Evolutionary conservation across 2,329 filamentous ascomycete species (phyloP).

Genomic region (Ophiocordyceps robertsii): DNA sequence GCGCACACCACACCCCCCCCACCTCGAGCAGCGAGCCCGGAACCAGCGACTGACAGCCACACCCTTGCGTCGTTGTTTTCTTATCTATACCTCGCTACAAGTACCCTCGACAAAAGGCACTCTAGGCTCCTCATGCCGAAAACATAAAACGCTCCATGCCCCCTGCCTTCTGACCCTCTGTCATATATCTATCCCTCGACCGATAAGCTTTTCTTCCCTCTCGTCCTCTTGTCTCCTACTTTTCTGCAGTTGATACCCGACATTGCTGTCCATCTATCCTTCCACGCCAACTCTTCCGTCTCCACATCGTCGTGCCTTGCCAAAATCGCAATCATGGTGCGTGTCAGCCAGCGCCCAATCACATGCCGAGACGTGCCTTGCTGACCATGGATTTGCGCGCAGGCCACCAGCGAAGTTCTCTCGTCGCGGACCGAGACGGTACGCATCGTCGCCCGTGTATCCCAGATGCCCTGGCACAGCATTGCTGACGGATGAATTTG

Average conservation of each 20-base stretch:
- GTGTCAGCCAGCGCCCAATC: no score
- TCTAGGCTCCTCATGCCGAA: conserved; percentile 1
- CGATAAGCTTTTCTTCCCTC: neutral
- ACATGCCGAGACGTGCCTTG: neutral
- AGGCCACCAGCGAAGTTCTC: conserved; percentile 15
- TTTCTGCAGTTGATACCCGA: neutral
- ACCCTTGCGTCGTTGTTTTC: conserved; percentile 1
- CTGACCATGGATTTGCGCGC: neutral
- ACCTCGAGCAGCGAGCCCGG: neutral
- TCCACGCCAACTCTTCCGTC: neutral
- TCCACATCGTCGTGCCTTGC: neutral
- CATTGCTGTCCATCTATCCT: neutral
- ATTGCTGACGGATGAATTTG: conserved; percentile 10
- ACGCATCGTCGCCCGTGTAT: conserved; percentile 4
- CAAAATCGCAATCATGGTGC: conserved; percentile 9
- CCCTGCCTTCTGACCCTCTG: neutral
- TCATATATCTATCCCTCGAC: neutral
- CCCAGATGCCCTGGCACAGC: neutral
- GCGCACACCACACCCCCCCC: neutral
- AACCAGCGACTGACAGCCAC: conserved; percentile 3
- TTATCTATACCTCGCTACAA: conserved; percentile 4
- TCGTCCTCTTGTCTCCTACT: neutral
- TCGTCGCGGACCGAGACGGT: conserved; percentile 20
- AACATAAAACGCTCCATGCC: conserved; percentile 11
- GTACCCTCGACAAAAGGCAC: neutral